Percentiles rank a stretch among this genome's conserved stretches.
phyloP scores from a whole-genome alignment of 176 grass and related monocot species.

The Eragrostis curvula region DNA sequence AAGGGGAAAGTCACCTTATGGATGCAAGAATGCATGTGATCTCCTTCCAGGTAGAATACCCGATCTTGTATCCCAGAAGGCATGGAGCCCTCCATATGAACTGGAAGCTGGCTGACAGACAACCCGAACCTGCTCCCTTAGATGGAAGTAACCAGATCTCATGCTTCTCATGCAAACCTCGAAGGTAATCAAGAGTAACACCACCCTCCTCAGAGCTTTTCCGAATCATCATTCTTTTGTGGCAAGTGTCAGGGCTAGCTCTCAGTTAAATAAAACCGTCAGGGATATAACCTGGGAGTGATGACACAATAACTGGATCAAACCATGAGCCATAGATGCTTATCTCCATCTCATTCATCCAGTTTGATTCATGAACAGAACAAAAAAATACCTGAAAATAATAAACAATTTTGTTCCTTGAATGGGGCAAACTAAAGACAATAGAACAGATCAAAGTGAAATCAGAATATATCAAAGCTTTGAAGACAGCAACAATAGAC shows the following conservation, averaged over 20 bases:
- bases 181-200: conserved; percentile 82
- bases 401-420: not conserved
- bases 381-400: conserved; percentile 79
- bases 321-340: conserved; percentile 98
- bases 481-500: conserved; percentile 1
- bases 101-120: conserved; percentile 71
- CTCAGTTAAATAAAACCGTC: conserved; percentile 96
- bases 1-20: conserved; percentile 61
- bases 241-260: conserved; percentile 85
- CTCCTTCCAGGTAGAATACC: conserved; percentile 83
- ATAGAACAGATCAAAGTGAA: conserved; percentile 4
- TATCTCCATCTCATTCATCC: conserved; percentile 99
- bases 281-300: conserved; percentile 83
- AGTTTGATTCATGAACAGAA: conserved; percentile 94
- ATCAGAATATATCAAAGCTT: conserved; percentile 10
- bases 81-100: conserved; percentile 54
- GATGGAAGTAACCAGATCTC: conserved; percentile 88
- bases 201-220: conserved; percentile 85
- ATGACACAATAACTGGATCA: conserved; percentile 89
- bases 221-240: conserved; percentile 83
- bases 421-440: not conserved
- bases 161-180: conserved; percentile 92
- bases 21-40: conserved; percentile 89
- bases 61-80: conserved; percentile 74
- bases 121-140: conserved; percentile 46